Percentiles rank a stretch among this genome's conserved stretches.
These are phyloP conservation scores for Entomortierella chlamydospora DNA, from an alignment of 192 early-diverging fungal species.

Conservation along the genomic window DNA sequence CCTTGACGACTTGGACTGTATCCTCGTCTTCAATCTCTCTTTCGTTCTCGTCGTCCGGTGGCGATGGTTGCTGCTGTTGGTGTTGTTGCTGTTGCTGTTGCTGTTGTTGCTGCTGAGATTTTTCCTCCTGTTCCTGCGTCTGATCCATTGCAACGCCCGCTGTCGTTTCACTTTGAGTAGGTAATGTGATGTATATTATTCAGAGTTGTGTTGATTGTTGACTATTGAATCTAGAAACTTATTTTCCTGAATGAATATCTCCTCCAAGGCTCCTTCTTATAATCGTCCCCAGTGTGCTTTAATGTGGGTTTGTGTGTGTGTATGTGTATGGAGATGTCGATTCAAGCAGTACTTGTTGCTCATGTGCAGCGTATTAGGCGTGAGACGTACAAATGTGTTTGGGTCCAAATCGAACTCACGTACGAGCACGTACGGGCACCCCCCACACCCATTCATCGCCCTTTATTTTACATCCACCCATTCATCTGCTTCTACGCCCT, in stretches of 20 bases:
- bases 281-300: too few relatives aligned
- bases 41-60: conserved; percentile 32
- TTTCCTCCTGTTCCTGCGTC: conserved; percentile 17
- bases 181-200: neutral
- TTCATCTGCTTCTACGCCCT: neutral
- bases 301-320: too few relatives aligned
- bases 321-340: too few relatives aligned
- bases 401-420: neutral
- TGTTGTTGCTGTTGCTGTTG: conserved; percentile 7
- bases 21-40: neutral
- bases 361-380: too few relatives aligned
- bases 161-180: neutral
- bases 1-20: neutral
- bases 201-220: neutral
- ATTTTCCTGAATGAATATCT: too few relatives aligned
- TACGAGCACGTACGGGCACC: neutral
- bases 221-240: too few relatives aligned
- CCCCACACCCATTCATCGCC: neutral
- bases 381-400: neutral
- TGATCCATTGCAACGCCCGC: conserved; percentile 16
- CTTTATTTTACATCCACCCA: neutral
- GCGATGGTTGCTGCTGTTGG: conserved; percentile 35
- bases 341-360: too few relatives aligned
- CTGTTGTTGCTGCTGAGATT: conserved; percentile 4
- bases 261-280: too few relatives aligned